These are phyloP conservation scores for Cladosporium colombiae DNA, from an alignment of 2,329 filamentous ascomycete genomes.

Conservation along the genomic window DNA sequence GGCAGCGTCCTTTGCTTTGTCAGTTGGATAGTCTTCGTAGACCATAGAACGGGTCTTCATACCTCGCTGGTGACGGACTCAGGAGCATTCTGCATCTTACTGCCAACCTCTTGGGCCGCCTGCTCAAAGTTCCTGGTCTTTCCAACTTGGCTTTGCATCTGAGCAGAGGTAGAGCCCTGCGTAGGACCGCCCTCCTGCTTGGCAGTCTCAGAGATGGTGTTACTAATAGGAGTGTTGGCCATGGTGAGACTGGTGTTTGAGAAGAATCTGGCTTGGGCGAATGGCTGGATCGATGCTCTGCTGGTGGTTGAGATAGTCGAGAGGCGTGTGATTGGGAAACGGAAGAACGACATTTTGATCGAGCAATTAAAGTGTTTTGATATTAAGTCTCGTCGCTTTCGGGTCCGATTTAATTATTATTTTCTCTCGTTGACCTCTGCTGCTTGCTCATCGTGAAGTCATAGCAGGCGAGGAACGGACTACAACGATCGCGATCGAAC, in stretches of 20 bases:
- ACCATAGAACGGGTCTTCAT: neutral
- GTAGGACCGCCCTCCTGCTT: slow-evolving; percentile 36
- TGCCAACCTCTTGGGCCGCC: slow-evolving; percentile 32
- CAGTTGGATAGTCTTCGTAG: neutral
- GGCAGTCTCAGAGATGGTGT: slow-evolving; percentile 37
- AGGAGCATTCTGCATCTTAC: slow-evolving; percentile 33
- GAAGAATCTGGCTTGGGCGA: neutral
- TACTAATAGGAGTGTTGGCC: slow-evolving; percentile 22
- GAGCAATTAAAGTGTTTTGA: neutral
- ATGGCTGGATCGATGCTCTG: slow-evolving; percentile 5
- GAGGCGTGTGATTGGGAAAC: slow-evolving; percentile 4
- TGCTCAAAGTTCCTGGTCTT: slow-evolving; percentile 34
- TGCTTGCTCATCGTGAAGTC: slow-evolving; percentile 19
- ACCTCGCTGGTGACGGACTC: slow-evolving; percentile 39
- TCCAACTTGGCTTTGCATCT: slow-evolving; percentile 39
- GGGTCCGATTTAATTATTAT: slow-evolving; percentile 13
- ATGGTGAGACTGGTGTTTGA: slow-evolving; percentile 9
- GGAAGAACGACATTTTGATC: neutral
- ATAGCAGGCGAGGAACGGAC: slow-evolving; percentile 2
- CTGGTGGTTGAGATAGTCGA: neutral
- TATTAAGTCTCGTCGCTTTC: neutral
- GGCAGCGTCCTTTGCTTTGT: slow-evolving; percentile 39
- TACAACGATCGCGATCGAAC: slow-evolving; percentile 10
- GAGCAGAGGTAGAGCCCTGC: slow-evolving; percentile 36
- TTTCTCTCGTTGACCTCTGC: neutral